phyloP scores from a whole-genome alignment of 768 basidiomycete species.

The Hypholoma fasciculare region DNA sequence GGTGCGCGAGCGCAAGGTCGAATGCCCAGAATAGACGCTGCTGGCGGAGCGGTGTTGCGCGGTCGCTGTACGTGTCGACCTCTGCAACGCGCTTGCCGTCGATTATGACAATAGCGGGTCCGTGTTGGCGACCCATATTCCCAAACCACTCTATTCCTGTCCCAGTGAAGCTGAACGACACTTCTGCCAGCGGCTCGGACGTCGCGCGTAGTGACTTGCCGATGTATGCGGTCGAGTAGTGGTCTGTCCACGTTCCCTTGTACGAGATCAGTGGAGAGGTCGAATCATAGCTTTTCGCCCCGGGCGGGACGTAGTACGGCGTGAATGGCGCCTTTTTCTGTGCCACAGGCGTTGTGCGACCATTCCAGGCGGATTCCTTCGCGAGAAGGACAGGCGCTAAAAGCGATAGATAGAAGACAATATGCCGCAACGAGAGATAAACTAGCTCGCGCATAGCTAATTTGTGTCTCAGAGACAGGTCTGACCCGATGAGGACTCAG shows the following conservation, averaged over 20 bases:
- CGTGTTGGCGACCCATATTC: constrained; percentile 51
- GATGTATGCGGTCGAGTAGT: constrained; percentile 51
- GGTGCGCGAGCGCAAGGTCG: constrained; percentile 48
- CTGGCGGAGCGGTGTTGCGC: constrained; percentile 37
- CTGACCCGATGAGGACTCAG: too few relatives aligned
- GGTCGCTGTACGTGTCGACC: constrained; percentile 46
- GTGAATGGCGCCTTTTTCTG: constrained; percentile 47
- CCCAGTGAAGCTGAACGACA: constrained; percentile 64
- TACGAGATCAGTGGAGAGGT: constrained; percentile 67
- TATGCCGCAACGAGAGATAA: neutral
- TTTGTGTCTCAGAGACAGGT: neutral
- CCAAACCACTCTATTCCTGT: constrained; percentile 84
- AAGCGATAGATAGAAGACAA: neutral
- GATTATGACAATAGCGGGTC: constrained; percentile 55
- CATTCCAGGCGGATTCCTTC: constrained; percentile 67
- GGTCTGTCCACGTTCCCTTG: constrained; percentile 57
- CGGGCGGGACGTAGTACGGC: constrained; percentile 74
- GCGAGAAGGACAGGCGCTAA: neutral
- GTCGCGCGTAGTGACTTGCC: constrained; percentile 54
- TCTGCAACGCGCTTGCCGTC: constrained; percentile 48
- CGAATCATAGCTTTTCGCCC: constrained; percentile 71
- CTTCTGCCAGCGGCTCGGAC: constrained; percentile 44
- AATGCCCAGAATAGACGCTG: constrained; percentile 69
- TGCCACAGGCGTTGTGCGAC: constrained; percentile 53
- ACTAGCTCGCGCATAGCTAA: neutral